These are phyloP conservation scores for Trametes cingulata DNA, from an alignment of 768 basidiomycete species.

Conservation along the genomic window DNA sequence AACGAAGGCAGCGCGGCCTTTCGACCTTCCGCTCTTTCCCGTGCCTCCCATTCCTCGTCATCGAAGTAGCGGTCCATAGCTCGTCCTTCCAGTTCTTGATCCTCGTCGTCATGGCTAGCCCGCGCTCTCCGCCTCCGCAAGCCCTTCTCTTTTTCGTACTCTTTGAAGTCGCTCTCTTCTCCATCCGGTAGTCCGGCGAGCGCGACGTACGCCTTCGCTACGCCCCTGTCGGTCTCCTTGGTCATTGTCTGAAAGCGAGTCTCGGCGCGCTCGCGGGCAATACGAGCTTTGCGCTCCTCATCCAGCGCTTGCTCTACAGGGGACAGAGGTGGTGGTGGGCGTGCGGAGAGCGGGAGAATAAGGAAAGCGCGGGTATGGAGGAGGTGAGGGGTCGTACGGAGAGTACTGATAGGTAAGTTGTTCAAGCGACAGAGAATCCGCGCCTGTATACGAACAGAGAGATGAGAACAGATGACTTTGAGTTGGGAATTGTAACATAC, in stretches of 20 bases:
- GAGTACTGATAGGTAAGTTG: constrained; percentile 60
- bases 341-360: constrained; percentile 47
- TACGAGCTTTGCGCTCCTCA: constrained; percentile 42
- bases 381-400: constrained; percentile 72
- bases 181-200: constrained; percentile 49
- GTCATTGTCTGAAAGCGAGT: constrained; percentile 62
- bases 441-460: constrained; percentile 39
- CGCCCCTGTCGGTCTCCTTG: constrained; percentile 67
- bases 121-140: constrained; percentile 6
- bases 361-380: constrained; percentile 67
- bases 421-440: constrained; percentile 66
- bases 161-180: constrained; percentile 4
- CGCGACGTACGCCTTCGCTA: constrained; percentile 71
- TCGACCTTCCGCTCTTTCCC: constrained; percentile 36
- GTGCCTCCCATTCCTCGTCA: constrained; percentile 67
- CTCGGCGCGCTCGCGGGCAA: constrained; percentile 52
- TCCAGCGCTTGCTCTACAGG: constrained; percentile 31
- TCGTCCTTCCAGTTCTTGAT: constrained; percentile 41
- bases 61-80: constrained; percentile 64
- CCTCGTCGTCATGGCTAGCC: background rate
- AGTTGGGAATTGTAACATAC: constrained; percentile 42
- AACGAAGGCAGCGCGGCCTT: constrained; percentile 27
- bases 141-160: constrained; percentile 12
- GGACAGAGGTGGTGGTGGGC: constrained; percentile 28
- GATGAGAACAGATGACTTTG: background rate